Percentiles rank a stretch among this genome's conserved stretches.
phyloP scores from a whole-genome alignment of 352 stramenopile species.

The Pythium utonaiense region DNA sequence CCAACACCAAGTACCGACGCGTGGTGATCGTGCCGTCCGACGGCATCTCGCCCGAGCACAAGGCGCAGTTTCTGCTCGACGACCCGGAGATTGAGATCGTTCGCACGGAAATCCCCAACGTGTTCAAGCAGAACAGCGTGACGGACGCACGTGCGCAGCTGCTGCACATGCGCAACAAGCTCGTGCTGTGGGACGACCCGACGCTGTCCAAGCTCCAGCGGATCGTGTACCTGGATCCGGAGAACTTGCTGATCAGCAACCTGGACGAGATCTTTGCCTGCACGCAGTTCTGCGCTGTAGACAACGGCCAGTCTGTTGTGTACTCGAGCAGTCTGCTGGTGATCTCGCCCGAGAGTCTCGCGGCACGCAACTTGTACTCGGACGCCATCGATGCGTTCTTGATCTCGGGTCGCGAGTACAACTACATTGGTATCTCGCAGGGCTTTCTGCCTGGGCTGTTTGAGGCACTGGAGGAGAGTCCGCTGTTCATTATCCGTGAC shows the following conservation, averaged over 20 bases:
- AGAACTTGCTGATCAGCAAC: slow-evolving; percentile 78
- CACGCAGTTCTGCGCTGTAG: slow-evolving; percentile 72
- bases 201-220: slow-evolving; percentile 58
- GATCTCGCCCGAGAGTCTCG: slow-evolving; percentile 66
- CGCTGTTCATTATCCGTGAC: slow-evolving; percentile 60
- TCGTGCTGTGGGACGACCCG: slow-evolving; percentile 77
- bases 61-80: slow-evolving; percentile 41
- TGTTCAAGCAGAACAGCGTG: slow-evolving; percentile 55
- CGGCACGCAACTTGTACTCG: slow-evolving; percentile 69
- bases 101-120: slow-evolving; percentile 57
- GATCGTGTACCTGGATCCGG: slow-evolving; percentile 72
- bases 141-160: slow-evolving; percentile 66
- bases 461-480: slow-evolving; percentile 77
- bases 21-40: slow-evolving; percentile 73
- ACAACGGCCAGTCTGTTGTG: slow-evolving; percentile 79
- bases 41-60: slow-evolving; percentile 38
- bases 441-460: slow-evolving; percentile 78
- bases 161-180: slow-evolving; percentile 81
- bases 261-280: slow-evolving; percentile 83
- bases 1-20: slow-evolving; percentile 57
- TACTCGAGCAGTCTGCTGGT: slow-evolving; percentile 83
- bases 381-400: slow-evolving; percentile 82
- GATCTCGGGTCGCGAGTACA: slow-evolving; percentile 78
- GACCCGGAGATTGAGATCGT: slow-evolving; percentile 68
- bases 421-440: slow-evolving; percentile 80